A percentile compares a stretch with the other conserved stretches of the same genome.
phyloP scores from a whole-genome alignment of 495 filamentous ascomycete genomes.

The Penicillium subrubescens region DNA sequence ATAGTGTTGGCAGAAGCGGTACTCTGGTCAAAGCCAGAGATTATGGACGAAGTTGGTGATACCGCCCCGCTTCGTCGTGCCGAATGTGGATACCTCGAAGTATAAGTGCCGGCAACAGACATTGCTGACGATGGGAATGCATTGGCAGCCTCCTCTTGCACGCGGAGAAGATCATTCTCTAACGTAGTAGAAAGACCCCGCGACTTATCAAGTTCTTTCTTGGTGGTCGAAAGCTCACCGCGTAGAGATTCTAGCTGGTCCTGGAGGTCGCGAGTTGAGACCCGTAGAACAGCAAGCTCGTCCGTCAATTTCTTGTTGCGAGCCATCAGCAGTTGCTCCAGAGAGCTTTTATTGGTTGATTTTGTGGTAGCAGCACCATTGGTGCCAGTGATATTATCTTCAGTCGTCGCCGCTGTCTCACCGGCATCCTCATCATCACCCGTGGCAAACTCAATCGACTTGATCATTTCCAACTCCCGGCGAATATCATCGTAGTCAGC shows the following conservation, averaged over 20 bases:
- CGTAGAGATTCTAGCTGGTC: constrained; percentile 76
- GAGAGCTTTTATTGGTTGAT: constrained; percentile 69
- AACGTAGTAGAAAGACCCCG: constrained; percentile 83
- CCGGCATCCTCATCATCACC: constrained; percentile 76
- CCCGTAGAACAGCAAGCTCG: constrained; percentile 87
- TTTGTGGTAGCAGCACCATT: constrained; percentile 55
- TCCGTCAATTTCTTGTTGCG: constrained; percentile 95
- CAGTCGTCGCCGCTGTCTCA: constrained; percentile 19
- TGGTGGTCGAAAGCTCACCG: constrained; percentile 79
- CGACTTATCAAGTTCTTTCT: constrained; percentile 82
- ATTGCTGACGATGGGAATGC: constrained; percentile 81
- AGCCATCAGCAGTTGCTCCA: constrained; percentile 88
- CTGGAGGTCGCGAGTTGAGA: constrained; percentile 93
- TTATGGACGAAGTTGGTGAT: constrained; percentile 97
- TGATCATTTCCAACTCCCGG: constrained; percentile 92
- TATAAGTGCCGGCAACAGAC: constrained; percentile 93
- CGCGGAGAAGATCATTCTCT: constrained; percentile 84
- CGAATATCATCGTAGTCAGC: constrained; percentile 96
- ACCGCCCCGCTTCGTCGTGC: constrained; percentile 61
- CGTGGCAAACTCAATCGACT: constrained; percentile 93
- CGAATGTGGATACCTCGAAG: constrained; percentile 78
- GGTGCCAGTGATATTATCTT: constrained; percentile 33
- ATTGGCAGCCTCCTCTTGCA: constrained; percentile 83
- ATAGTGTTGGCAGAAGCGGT: constrained; percentile 50
- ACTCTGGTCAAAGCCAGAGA: constrained; percentile 83